Percentiles rank a stretch among this genome's conserved stretches.
Conservation (phyloP, 768 basidiomycete genomes). For the Podaxis sp. region DNA sequence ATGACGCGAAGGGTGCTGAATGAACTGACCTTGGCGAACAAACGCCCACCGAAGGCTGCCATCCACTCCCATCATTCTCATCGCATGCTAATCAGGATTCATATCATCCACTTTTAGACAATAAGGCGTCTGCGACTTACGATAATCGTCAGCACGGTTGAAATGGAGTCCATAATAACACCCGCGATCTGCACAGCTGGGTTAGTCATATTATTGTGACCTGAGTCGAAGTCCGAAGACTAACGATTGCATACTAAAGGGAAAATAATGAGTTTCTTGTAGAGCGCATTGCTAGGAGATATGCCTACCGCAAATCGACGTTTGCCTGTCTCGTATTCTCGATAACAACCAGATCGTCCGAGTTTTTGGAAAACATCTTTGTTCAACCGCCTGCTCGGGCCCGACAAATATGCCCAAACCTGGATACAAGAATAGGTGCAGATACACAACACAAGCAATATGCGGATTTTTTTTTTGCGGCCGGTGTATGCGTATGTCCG, state of each 20-base stretch:
- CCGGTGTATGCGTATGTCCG: neutral
- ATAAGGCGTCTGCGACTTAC: neutral
- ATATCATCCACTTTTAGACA: neutral
- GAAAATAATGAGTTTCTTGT: too few species aligned
- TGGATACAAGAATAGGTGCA: neutral
- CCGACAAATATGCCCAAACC: neutral
- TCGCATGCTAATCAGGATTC: neutral
- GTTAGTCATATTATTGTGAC: too few species aligned
- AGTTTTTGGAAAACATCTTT: neutral
- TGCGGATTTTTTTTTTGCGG: neutral
- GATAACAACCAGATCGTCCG: neutral
- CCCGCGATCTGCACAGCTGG: too few species aligned
- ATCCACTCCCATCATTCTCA: neutral
- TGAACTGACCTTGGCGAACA: neutral
- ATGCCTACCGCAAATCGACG: neutral
- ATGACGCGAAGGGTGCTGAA: neutral
- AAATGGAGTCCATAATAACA: neutral
- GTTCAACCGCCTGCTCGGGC: neutral
- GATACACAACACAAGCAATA: neutral
- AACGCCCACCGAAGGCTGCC: neutral
- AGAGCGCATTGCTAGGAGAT: neutral
- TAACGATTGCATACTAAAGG: too few species aligned
- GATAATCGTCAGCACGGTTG: neutral
- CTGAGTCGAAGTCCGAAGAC: too few species aligned
- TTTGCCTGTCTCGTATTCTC: neutral